phyloP scores from a whole-genome alignment of 768 basidiomycete genomes.

The Cyclocybe aegerita region DNA sequence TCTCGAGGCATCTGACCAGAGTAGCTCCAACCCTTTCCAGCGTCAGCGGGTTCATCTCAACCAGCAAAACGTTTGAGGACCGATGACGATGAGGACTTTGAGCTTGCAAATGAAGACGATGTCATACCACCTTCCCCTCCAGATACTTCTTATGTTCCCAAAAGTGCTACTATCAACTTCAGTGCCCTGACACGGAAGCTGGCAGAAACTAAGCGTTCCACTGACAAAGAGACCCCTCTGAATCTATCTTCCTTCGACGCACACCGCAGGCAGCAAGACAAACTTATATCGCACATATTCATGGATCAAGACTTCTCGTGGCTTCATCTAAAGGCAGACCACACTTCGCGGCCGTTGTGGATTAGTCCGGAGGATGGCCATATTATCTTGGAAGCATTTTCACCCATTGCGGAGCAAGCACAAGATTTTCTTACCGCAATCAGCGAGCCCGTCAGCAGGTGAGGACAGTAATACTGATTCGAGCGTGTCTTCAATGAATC shows the following conservation, averaged over 20 bases:
- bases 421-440: conserved; percentile 99
- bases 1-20: conserved; percentile 1
- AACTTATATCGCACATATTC: conserved; percentile 79
- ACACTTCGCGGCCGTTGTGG: conserved; percentile 91
- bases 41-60: conserved; percentile 27
- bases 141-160: conserved; percentile 58
- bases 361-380: conserved; percentile 90
- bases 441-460: conserved; percentile 98
- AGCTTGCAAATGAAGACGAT: conserved; percentile 59
- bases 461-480: conserved; percentile 26
- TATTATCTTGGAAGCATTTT: conserved; percentile 97
- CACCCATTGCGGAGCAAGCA: conserved; percentile 95
- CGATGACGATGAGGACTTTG: conserved; percentile 47
- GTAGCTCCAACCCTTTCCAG: conserved; percentile 9
- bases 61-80: conserved; percentile 45
- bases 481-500: conserved; percentile 5
- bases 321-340: conserved; percentile 87
- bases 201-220: conserved; percentile 56
- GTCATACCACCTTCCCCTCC: conserved; percentile 55
- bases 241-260: conserved; percentile 55
- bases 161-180: conserved; percentile 82
- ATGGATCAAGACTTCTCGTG: conserved; percentile 84
- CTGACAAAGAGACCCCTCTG: conserved; percentile 37
- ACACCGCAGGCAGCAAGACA: conserved; percentile 74
- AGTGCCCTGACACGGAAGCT: conserved; percentile 80